These are phyloP conservation scores for Penicillium coprophilum DNA, from an alignment of 495 filamentous ascomycete genomes.

Conservation along the genomic window DNA sequence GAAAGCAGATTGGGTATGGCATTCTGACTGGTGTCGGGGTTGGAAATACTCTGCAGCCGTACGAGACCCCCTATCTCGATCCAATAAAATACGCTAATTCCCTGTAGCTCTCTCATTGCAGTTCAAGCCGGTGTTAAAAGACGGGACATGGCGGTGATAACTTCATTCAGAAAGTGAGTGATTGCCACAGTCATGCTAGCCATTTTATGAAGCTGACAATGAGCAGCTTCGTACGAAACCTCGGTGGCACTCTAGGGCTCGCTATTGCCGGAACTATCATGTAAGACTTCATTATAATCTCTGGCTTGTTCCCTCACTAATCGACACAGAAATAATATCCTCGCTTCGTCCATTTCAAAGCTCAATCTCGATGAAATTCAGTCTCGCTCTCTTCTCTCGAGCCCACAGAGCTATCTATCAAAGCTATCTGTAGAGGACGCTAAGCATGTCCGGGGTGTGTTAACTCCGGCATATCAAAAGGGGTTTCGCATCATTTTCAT, in stretches of 20 bases:
- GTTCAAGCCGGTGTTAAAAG: conserved; percentile 53
- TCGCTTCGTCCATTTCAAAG: conserved; percentile 35
- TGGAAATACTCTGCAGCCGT: conserved; percentile 55
- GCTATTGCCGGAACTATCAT: conserved; percentile 54
- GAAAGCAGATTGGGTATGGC: conserved; percentile 54
- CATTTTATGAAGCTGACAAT: conserved; percentile 15
- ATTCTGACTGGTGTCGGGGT: conserved; percentile 53
- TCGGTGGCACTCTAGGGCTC: conserved; percentile 54
- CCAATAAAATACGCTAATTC: neutral
- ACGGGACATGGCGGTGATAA: conserved; percentile 56
- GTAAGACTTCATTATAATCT: conserved; percentile 22
- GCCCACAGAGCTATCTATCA: conserved; percentile 34
- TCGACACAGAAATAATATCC: conserved; percentile 43
- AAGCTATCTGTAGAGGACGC: conserved; percentile 32
- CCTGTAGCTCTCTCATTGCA: conserved; percentile 44
- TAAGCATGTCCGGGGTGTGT: conserved; percentile 33
- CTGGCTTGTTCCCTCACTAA: neutral
- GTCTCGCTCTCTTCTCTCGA: conserved; percentile 33
- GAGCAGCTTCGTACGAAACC: conserved; percentile 50
- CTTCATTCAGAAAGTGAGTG: conserved; percentile 52
- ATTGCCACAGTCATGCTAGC: neutral
- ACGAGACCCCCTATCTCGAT: conserved; percentile 8
- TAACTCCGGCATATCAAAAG: conserved; percentile 48
- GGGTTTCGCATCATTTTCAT: conserved; percentile 54
- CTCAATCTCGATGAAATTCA: conserved; percentile 29